Base-by-base conservation (phyloP, 495 filamentous ascomycete genomes). In the Tuber magnatum region DNA sequence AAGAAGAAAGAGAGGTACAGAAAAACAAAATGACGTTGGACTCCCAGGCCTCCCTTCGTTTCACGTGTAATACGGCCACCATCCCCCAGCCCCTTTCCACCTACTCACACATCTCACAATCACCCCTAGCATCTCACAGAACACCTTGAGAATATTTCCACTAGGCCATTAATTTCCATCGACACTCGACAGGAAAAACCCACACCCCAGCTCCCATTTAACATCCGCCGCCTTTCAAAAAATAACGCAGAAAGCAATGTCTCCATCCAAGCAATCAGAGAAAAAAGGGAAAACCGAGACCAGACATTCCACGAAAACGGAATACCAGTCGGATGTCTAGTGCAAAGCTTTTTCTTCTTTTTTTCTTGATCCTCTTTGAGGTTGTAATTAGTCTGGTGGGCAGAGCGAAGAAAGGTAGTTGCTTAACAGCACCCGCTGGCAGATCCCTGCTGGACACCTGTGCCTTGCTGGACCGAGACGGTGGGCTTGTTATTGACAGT, bases 401-500 rank as follows among this genome's bases (percentile, higher is more conserved):
- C 75, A 71, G 80, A 79, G 9, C 35, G 72, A 80, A 71, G 77
- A 76, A 71, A 39, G 65, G 77, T 80, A 74, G 73, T 76, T 76
- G 75, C 88, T 86, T 97, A 99, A 87, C 95, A 99, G 90, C 95
- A 99, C 81, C 94, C 93, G 80, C 92, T 90, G 78, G 90, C 92
- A 74, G 92, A 93, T 81, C 92, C 92, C 84, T 92, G 94, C 84
- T 95, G 92, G 80, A 98, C 94, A 82, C 94, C 93, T 84, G 95
- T 93, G 80, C 96, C 96, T 83, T 92, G 91, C 69, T 92, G 91
- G 77, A 99, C 95, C 81, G 96, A 93, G 83, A 99, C 93, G 76
- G 93, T 97, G 72, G 94, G 93, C 87, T 99, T 99, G 87, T 96
- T 97, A 88, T 98, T 97, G 75, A 93, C 94, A 39, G 94, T 92